These are phyloP conservation scores for Salix viminalis DNA, from an alignment of 345 rosid species.

Conservation along the genomic window DNA sequence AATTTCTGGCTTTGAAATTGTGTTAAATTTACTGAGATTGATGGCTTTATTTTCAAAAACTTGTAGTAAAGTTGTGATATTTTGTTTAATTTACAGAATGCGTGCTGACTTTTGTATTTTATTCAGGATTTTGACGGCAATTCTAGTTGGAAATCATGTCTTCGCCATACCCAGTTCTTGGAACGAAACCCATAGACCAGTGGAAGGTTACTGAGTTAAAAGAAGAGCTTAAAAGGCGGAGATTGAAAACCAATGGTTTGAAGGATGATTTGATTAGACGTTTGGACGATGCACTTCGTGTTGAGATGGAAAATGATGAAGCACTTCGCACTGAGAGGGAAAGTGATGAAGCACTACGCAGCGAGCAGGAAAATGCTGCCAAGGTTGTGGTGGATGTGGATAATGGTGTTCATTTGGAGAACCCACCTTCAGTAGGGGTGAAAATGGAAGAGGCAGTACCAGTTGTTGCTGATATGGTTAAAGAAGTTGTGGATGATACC, in stretches of 20 bases:
- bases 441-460: constrained; percentile 24
- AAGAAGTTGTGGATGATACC: constrained; percentile 10
- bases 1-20: background rate
- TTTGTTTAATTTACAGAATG: background rate
- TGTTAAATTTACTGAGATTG: background rate
- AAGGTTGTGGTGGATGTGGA: constrained; percentile 24
- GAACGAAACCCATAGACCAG: constrained; percentile 75
- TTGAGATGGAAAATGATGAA: constrained; percentile 49
- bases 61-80: background rate
- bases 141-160: constrained; percentile 50
- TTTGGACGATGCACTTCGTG: constrained; percentile 63
- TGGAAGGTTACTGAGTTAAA: constrained; percentile 92
- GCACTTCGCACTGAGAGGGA: constrained; percentile 53
- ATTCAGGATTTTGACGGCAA: constrained; percentile 20
- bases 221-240: constrained; percentile 87
- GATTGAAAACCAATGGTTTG: constrained; percentile 60
- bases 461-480: constrained; percentile 22
- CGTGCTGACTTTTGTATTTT: constrained; percentile 5
- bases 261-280: constrained; percentile 86
- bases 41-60: background rate
- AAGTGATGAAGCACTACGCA: constrained; percentile 30
- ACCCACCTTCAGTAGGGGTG: constrained; percentile 15
- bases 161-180: constrained; percentile 63
- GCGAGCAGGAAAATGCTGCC: constrained; percentile 45
- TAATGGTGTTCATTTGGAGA: constrained; percentile 22